Conservation (phyloP, 257 asterid species). For the Primulina eburnea region DNA sequence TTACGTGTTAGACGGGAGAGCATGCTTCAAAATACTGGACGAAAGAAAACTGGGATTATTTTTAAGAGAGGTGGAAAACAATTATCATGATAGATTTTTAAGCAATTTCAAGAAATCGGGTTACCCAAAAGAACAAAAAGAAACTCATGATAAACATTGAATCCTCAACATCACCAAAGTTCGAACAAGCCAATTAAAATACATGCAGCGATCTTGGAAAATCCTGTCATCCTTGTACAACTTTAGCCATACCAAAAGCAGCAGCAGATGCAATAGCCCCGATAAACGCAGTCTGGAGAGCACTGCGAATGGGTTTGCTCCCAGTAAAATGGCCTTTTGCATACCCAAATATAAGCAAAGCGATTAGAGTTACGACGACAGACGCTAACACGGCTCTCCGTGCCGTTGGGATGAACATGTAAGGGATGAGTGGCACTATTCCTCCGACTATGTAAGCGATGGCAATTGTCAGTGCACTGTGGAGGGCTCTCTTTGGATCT, state of each 20-base stretch:
- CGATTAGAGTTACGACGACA: conserved; percentile 54
- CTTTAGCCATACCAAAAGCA: conserved; percentile 91
- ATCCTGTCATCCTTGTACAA: conserved; percentile 46
- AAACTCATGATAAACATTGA: background rate
- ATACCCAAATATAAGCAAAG: conserved; percentile 69
- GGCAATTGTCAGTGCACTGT: conserved; percentile 84
- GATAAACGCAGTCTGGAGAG: conserved; percentile 71
- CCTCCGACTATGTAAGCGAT: conserved; percentile 80
- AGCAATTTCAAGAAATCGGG: no score
- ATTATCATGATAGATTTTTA: no score
- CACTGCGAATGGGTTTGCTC: conserved; percentile 60
- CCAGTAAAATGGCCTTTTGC: conserved; percentile 90
- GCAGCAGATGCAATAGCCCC: conserved; percentile 98
- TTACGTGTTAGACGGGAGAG: no score
- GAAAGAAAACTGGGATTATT: no score
- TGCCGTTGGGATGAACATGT: conserved; percentile 62
- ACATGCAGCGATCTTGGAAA: background rate
- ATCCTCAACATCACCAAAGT: background rate
- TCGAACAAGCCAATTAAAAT: background rate
- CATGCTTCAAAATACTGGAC: no score
- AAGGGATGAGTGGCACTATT: conserved; percentile 76
- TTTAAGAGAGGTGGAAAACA: no score
- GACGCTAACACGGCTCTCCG: conserved; percentile 69
- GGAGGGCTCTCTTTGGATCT: conserved; percentile 79
- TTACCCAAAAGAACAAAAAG: background rate